phyloP scores from a whole-genome alignment of 495 filamentous ascomycete genomes.

The Podospora pseudoanserina region DNA sequence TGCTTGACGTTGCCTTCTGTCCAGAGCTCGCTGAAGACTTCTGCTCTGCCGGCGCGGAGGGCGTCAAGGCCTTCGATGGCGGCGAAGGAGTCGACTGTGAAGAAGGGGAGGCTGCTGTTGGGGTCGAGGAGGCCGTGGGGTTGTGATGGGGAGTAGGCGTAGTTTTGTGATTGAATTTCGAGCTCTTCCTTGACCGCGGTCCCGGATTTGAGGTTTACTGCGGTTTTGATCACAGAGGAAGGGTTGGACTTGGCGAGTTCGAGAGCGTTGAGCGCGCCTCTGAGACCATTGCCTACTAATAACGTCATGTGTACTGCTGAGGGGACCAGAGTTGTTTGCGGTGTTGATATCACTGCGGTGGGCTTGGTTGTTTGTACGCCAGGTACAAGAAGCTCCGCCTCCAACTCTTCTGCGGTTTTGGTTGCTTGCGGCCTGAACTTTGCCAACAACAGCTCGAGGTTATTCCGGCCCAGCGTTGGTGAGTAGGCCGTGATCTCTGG shows the following conservation, averaged over 20 bases:
- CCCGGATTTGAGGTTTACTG: conserved; percentile 40
- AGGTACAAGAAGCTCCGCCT: conserved; percentile 67
- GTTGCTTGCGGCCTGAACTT: conserved; percentile 31
- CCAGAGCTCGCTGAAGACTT: neutral
- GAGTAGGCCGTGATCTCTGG: conserved; percentile 60
- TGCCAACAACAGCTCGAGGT: conserved; percentile 75
- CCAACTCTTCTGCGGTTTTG: conserved; percentile 19
- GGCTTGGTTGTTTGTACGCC: conserved; percentile 52
- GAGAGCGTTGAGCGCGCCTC: conserved; percentile 41
- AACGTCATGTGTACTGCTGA: conserved; percentile 85
- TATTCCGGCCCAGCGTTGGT: conserved; percentile 59
- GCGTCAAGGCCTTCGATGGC: neutral
- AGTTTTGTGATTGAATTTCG: neutral
- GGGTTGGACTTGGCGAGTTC: conserved; percentile 27
- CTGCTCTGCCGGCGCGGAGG: neutral
- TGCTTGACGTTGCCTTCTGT: neutral
- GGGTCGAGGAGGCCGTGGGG: neutral
- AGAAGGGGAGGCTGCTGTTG: neutral
- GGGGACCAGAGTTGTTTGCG: neutral
- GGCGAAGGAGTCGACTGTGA: neutral
- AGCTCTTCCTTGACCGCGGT: conserved; percentile 19
- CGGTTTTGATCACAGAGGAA: conserved; percentile 8
- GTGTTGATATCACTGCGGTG: neutral
- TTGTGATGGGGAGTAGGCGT: neutral
- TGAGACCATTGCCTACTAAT: conserved; percentile 64